Base-by-base conservation (phyloP, 2,329 filamentous ascomycete genomes). In the Fusarium pseudonygamai region DNA sequence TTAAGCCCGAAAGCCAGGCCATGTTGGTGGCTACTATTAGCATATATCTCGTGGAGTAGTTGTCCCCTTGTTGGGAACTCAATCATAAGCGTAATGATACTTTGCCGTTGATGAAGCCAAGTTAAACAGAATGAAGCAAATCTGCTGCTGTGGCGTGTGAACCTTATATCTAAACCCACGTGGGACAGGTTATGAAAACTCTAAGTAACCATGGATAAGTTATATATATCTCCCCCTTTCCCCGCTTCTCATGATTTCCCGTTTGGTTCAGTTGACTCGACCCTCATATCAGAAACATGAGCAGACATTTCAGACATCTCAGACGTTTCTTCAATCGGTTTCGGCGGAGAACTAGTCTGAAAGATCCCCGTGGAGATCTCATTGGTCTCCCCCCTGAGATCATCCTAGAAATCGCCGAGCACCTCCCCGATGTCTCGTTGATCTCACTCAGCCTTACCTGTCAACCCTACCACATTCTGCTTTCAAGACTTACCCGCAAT, bases 401-500 rank as follows among this genome's bases (percentile, higher is more conserved):
- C 22, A 47, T 71, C 26, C 12, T 66, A 10, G 12, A 59, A 5
- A 36, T 71, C 30, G 39, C 46, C 9, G n/a, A 57, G 16, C 9
- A 43, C 36, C 53, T 66, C 32, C 24, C 61, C 7, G 34, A 59
- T 18, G 9, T 20, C 16, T 58, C 57, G 22, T 16, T 62, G 2
- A 16, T 66, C 7, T 60, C 61, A 3, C 36, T 71, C 14, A 42
- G 60, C 37, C 42, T 71, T 1, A 63, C 66, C n/a, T 71, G 69
- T 37, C 66, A 12, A 1, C 32, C 26, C 18, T 62, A 59, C 30
- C 37, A 45, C 52, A 15, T 5, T 26, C 53, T 71, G 3, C 57
- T 66, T n/a, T 49, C 20, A 7, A 18, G 8, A 2, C 7, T 52
- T 8, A 8, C 22, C 24, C 16, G 34, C 43, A 34, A 42, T 26